These are phyloP conservation scores for Suillus occidentalis DNA, from an alignment of 768 basidiomycete species.

Conservation along the genomic window DNA sequence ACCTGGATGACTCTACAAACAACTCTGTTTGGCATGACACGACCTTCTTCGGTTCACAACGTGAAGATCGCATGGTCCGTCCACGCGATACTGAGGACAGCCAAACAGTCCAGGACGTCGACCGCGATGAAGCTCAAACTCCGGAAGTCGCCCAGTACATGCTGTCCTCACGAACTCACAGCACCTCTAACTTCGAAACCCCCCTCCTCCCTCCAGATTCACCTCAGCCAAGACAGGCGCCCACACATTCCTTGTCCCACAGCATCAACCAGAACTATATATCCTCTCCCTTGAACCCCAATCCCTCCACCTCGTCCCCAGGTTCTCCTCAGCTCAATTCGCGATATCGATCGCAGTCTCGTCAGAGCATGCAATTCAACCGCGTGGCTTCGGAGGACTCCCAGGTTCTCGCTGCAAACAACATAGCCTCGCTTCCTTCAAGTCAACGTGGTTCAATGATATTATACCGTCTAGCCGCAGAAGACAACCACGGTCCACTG, in stretches of 20 bases:
- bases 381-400: constrained; percentile 47
- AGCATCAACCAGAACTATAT: constrained; percentile 34
- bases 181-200: constrained; percentile 27
- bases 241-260: constrained; percentile 29
- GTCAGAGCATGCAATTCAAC: constrained; percentile 41
- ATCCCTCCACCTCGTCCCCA: constrained; percentile 19
- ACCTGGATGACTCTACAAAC: neutral
- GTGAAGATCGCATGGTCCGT: neutral
- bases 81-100: neutral
- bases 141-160: neutral
- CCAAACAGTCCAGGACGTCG: neutral
- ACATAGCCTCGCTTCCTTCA: constrained; percentile 14
- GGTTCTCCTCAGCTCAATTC: constrained; percentile 13
- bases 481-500: constrained; percentile 32
- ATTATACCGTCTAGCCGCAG: constrained; percentile 55
- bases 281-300: constrained; percentile 56
- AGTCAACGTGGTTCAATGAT: constrained; percentile 59
- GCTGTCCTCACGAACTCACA: constrained; percentile 21
- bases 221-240: constrained; percentile 13
- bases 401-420: constrained; percentile 38
- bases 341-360: constrained; percentile 41
- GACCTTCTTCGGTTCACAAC: neutral
- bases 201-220: constrained; percentile 28
- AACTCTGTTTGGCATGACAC: neutral
- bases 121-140: neutral